phyloP scores from a whole-genome alignment of 352 stramenopile genomes.

The Pythium dissotocum region DNA sequence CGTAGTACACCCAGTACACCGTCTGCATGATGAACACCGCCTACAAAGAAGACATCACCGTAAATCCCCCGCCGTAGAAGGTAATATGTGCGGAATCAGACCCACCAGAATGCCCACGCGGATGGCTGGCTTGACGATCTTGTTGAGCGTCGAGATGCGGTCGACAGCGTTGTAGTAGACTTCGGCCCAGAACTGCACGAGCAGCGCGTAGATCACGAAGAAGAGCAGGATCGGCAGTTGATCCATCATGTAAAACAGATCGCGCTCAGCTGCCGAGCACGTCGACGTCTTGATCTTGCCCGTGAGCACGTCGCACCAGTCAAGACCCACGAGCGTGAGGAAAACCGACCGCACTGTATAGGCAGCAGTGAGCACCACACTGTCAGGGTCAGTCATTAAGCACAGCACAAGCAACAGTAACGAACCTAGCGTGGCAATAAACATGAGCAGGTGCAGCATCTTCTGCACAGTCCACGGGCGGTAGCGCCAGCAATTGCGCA shows the following conservation, averaged over 20 bases:
- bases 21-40: slow-evolving; percentile 57
- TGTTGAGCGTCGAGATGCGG: slow-evolving; percentile 55
- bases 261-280: slow-evolving; percentile 62
- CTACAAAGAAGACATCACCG: slow-evolving; percentile 29
- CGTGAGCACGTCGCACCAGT: slow-evolving; percentile 83
- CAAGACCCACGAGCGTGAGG: slow-evolving; percentile 63
- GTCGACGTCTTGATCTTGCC: slow-evolving; percentile 56
- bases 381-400: neutral
- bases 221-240: slow-evolving; percentile 83
- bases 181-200: slow-evolving; percentile 88
- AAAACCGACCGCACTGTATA: slow-evolving; percentile 39
- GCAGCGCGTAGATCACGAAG: slow-evolving; percentile 77
- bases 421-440: slow-evolving; percentile 68
- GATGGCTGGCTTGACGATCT: slow-evolving; percentile 72
- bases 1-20: slow-evolving; percentile 82
- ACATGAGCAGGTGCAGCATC: slow-evolving; percentile 85
- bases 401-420: slow-evolving; percentile 1
- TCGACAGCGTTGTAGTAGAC: slow-evolving; percentile 90
- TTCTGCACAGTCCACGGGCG: slow-evolving; percentile 87
- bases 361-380: neutral
- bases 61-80: neutral
- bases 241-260: slow-evolving; percentile 87
- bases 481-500: slow-evolving; percentile 84
- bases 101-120: slow-evolving; percentile 60
- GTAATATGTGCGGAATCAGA: neutral